Evolutionary conservation across 352 stramenopile genomes (phyloP).

Genomic region (Phytopythium chamaehyphon): DNA sequence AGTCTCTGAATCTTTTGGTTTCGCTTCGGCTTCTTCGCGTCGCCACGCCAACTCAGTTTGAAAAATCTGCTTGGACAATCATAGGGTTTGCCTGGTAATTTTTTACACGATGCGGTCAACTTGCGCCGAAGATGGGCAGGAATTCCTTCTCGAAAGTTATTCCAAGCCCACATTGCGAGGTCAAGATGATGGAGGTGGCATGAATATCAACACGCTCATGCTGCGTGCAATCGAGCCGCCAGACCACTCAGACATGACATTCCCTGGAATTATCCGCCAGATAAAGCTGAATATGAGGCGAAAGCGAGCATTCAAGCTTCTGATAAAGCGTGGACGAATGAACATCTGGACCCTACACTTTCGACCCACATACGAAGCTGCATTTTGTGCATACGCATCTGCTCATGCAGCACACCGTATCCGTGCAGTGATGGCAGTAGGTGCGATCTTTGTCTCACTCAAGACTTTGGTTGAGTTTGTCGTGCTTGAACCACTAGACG

Average conservation of each 20-base stretch:
- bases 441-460: conserved; percentile 20
- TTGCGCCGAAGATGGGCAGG: too few relatives aligned
- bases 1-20: too few relatives aligned
- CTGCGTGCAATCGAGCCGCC: conserved; percentile 27
- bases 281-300: conserved; percentile 23
- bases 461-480: conserved; percentile 23
- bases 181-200: background rate
- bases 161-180: too few relatives aligned
- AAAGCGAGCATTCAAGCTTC: conserved; percentile 31
- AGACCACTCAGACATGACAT: conserved; percentile 21
- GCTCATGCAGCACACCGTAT: conserved; percentile 26
- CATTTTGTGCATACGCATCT: conserved; percentile 23
- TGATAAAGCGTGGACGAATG: conserved; percentile 34
- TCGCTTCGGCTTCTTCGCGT: too few relatives aligned
- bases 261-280: conserved; percentile 18
- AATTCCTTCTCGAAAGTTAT: too few relatives aligned
- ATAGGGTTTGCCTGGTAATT: too few relatives aligned
- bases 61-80: too few relatives aligned
- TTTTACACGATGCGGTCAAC: too few relatives aligned
- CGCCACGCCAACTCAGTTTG: too few relatives aligned
- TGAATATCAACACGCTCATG: conserved; percentile 17
- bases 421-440: conserved; percentile 28
- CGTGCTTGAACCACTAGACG: background rate
- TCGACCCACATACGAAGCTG: conserved; percentile 20
- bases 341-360: conserved; percentile 37